These are phyloP conservation scores for Neurospora discreta DNA, from an alignment of 495 filamentous ascomycete species.

Conservation along the genomic window DNA sequence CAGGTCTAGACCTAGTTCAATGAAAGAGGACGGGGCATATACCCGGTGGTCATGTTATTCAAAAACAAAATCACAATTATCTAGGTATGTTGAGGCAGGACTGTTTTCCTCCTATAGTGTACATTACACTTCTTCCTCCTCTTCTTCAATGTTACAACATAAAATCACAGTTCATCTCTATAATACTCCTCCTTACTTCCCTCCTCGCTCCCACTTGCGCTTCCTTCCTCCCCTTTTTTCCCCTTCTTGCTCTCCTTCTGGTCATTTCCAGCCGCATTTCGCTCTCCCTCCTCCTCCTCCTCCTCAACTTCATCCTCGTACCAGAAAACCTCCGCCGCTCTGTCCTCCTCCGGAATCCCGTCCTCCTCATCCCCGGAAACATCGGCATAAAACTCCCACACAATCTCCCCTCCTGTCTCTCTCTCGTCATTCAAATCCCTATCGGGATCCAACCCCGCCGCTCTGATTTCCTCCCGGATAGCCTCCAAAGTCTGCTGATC, in stretches of 20 bases:
- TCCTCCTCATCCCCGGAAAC: neutral
- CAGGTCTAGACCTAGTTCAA: no score
- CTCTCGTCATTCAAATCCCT: neutral
- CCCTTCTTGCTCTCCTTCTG: neutral
- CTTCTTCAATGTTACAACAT: no score
- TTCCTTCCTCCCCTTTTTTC: neutral
- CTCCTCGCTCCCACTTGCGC: slow-evolving; percentile 11
- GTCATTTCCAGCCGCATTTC: neutral
- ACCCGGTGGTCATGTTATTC: neutral
- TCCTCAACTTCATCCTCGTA: neutral
- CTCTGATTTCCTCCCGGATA: slow-evolving; percentile 48
- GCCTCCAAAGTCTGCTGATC: slow-evolving; percentile 55
- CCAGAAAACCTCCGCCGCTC: neutral
- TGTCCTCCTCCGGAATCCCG: neutral
- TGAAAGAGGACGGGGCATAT: no score
- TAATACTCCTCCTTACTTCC: slow-evolving; percentile 37
- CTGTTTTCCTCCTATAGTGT: neutral
- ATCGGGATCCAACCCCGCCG: slow-evolving; percentile 23
- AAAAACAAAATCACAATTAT: neutral
- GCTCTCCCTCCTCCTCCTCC: neutral
- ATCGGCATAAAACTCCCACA: neutral
- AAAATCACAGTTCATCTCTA: slow-evolving; percentile 29
- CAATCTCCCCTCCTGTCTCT: neutral
- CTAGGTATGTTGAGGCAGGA: no score
- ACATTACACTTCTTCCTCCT: neutral